These are phyloP conservation scores for Penicillium waksmanii DNA, from an alignment of 495 filamentous ascomycete species.

Conservation along the genomic window DNA sequence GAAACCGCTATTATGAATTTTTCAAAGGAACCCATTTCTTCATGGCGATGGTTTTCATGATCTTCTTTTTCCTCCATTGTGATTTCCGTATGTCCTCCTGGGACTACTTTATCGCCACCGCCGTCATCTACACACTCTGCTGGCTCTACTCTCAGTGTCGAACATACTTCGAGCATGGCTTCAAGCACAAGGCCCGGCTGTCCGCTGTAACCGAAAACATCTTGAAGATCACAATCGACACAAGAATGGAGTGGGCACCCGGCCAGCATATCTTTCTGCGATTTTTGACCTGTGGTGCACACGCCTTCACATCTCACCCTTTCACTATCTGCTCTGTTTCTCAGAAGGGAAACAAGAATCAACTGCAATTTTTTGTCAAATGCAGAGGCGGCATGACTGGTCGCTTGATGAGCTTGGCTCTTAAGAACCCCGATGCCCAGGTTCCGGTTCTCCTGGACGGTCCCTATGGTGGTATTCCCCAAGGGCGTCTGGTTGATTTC, in stretches of 20 bases:
- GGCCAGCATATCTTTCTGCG: conserved; percentile 52
- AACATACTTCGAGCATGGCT: conserved; percentile 46
- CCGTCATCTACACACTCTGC: conserved; percentile 45
- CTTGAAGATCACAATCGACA: conserved; percentile 46
- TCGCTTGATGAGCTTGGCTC: conserved; percentile 31
- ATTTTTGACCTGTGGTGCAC: conserved; percentile 37
- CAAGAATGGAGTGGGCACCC: conserved; percentile 40
- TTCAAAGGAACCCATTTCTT: conserved; percentile 61
- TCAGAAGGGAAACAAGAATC: conserved; percentile 17
- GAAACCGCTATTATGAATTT: conserved; percentile 61
- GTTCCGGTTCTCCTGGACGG: conserved; percentile 44
- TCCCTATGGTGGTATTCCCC: conserved; percentile 45
- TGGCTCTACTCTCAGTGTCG: conserved; percentile 47
- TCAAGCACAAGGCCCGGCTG: conserved; percentile 45
- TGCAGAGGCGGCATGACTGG: conserved; percentile 38
- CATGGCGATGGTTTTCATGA: conserved; percentile 54
- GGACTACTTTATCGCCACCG: conserved; percentile 61
- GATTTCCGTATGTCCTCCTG: conserved; percentile 56
- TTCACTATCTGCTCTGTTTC: conserved; percentile 51
- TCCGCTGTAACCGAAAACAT: conserved; percentile 37
- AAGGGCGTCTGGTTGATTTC: conserved; percentile 20
- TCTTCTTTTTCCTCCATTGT: conserved; percentile 64
- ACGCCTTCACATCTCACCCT: conserved; percentile 43
- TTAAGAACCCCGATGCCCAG: conserved; percentile 26
- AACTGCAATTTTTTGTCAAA: conserved; percentile 35